phyloP scores from a whole-genome alignment of 768 basidiomycete genomes.

The Phanerochaete carnosa region DNA sequence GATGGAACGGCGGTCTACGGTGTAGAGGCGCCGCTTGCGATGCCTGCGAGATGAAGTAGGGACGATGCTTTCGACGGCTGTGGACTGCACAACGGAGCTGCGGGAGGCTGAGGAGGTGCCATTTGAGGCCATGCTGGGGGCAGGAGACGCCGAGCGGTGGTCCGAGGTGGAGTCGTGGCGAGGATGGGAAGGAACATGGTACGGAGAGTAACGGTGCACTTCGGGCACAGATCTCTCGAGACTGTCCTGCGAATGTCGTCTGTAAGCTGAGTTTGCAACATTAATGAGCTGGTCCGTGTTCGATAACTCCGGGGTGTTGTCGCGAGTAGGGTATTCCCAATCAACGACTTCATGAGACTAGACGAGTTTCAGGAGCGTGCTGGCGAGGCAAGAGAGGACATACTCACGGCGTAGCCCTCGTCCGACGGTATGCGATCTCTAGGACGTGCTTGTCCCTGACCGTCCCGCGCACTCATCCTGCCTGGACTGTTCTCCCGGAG shows the following conservation, averaged over 20 bases:
- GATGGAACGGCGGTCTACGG: constrained; percentile 71
- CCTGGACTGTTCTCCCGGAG: background rate
- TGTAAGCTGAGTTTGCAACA: background rate
- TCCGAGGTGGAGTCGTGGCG: constrained; percentile 48
- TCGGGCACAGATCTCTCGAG: background rate
- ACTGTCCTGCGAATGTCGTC: background rate
- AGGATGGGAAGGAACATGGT: constrained; percentile 25
- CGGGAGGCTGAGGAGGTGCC: constrained; percentile 35
- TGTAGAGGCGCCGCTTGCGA: constrained; percentile 71
- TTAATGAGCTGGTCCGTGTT: background rate
- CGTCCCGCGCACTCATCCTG: background rate
- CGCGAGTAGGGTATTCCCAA: background rate
- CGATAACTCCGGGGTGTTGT: background rate
- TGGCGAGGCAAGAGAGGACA: background rate
- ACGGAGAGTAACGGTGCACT: background rate
- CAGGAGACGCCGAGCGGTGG: constrained; percentile 59
- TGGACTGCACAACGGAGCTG: constrained; percentile 15
- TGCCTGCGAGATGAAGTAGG: constrained; percentile 40
- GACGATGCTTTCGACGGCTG: constrained; percentile 11
- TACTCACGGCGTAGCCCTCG: background rate
- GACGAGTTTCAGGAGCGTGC: background rate
- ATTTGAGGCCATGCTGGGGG: constrained; percentile 52
- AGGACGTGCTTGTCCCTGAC: background rate
- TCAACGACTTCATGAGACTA: background rate
- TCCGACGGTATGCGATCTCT: background rate